Evolutionary conservation across 75 land plant species (phyloP).

Genomic region (Pinus tabuliformis): DNA sequence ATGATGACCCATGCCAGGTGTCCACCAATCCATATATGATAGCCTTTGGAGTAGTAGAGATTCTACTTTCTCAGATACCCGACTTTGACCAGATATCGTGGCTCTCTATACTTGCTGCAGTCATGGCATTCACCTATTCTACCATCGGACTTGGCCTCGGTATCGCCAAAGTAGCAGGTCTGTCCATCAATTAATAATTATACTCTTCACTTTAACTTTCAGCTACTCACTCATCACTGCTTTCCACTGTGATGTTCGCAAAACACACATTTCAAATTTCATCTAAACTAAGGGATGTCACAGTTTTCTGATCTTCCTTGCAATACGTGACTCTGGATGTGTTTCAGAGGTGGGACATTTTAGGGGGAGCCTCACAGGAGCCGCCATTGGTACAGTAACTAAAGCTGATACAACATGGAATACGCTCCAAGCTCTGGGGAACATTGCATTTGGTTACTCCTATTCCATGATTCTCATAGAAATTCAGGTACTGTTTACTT

Average conservation of each 20-base stretch:
- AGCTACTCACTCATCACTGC: too few relatives aligned
- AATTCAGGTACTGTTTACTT: too few relatives aligned
- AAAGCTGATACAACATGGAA: conserved; percentile 52
- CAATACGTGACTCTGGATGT: neutral
- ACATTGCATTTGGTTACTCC: conserved; percentile 50
- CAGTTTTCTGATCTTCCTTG: too few relatives aligned
- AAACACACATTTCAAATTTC: too few relatives aligned
- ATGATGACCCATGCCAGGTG: too few relatives aligned
- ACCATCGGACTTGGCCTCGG: conserved; percentile 53
- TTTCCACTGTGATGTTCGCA: too few relatives aligned
- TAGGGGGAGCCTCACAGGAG: conserved; percentile 64
- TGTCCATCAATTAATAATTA: too few relatives aligned
- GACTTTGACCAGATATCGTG: conserved; percentile 55
- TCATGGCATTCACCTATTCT: conserved; percentile 71
- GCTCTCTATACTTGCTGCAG: conserved; percentile 61
- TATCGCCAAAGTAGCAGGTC: conserved; percentile 47
- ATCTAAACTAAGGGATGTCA: too few relatives aligned
- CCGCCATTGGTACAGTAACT: conserved; percentile 50
- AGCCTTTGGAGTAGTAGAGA: too few relatives aligned
- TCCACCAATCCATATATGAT: too few relatives aligned
- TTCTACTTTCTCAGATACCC: conserved; percentile 11
- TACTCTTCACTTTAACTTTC: too few relatives aligned
- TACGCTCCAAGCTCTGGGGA: conserved; percentile 71
- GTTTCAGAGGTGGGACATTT: conserved; percentile 37
- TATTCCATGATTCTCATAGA: too few relatives aligned